phyloP scores from a whole-genome alignment of 1,139 yeast species.

The Protomyces gravidus region DNA sequence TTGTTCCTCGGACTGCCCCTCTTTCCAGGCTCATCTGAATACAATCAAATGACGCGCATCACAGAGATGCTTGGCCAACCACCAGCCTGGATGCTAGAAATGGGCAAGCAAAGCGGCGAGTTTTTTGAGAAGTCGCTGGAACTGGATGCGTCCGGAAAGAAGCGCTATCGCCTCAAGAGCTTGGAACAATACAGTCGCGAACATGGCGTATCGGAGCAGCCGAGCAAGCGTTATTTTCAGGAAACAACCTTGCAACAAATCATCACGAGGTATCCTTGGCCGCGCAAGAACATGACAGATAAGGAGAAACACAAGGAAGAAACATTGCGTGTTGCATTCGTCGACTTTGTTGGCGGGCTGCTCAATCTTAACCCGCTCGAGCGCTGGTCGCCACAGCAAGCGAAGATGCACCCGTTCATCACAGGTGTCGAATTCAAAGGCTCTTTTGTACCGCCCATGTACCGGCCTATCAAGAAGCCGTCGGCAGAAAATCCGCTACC shows the following conservation, averaged over 20 bases:
- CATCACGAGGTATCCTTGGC: constrained; percentile 67
- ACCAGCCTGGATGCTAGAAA: constrained; percentile 93
- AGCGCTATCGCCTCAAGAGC: constrained; percentile 50
- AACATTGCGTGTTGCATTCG: constrained; percentile 48
- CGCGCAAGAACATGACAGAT: constrained; percentile 52
- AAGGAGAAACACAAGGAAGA: constrained; percentile 43
- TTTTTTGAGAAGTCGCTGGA: constrained; percentile 51
- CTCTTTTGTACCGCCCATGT: constrained; percentile 39
- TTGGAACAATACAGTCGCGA: constrained; percentile 59
- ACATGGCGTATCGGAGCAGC: constrained; percentile 59
- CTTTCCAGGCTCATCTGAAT: constrained; percentile 93
- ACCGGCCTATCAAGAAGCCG: constrained; percentile 14
- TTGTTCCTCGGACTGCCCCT: constrained; percentile 86
- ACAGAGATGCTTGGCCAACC: constrained; percentile 78
- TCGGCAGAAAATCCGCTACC: constrained; percentile 24
- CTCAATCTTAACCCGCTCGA: constrained; percentile 84
- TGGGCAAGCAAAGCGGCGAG: constrained; percentile 76
- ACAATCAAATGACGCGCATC: constrained; percentile 79
- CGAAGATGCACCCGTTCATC: constrained; percentile 84
- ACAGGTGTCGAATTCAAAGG: constrained; percentile 43
- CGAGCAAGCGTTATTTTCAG: constrained; percentile 78
- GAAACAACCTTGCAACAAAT: constrained; percentile 70
- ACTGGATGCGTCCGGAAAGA: constrained; percentile 42
- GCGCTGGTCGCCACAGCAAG: constrained; percentile 96
- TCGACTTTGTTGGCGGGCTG: constrained; percentile 74